Percentiles rank a stretch among this genome's conserved stretches.
These are phyloP conservation scores for Colletotrichum tamarilloi DNA, from an alignment of 2,329 filamentous ascomycete genomes.

Conservation along the genomic window DNA sequence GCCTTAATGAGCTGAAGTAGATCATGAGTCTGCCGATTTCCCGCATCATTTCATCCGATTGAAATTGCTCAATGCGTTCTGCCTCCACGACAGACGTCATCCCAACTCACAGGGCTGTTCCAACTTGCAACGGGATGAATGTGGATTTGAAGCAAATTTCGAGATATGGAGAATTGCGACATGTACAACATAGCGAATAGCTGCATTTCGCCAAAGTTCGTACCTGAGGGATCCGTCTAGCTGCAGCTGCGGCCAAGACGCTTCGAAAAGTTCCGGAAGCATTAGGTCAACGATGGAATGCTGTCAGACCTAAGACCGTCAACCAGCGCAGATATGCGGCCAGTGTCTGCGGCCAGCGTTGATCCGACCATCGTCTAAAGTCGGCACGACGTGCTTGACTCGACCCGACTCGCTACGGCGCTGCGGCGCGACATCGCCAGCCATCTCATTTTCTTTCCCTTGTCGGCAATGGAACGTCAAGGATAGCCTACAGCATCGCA, in stretches of 20 bases:
- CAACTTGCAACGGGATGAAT: background rate
- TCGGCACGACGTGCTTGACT: background rate
- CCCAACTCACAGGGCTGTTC: conserved; percentile 7
- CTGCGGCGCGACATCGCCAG: conserved; percentile 1
- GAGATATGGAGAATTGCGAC: background rate
- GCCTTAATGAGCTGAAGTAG: conserved; percentile 19
- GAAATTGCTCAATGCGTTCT: conserved; percentile 34
- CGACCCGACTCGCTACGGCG: background rate
- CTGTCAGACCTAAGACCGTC: background rate
- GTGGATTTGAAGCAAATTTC: conserved; percentile 8
- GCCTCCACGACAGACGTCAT: conserved; percentile 33
- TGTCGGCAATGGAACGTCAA: conserved; percentile 26
- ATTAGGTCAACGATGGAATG: conserved; percentile 15
- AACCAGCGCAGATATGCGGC: background rate
- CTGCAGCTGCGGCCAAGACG: conserved; percentile 31
- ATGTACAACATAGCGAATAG: conserved; percentile 6
- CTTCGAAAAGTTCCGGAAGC: conserved; percentile 29
- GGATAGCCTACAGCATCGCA: conserved; percentile 9
- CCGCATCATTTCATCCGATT: conserved; percentile 29
- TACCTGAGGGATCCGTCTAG: conserved; percentile 13
- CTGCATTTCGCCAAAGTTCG: background rate
- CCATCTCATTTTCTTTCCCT: conserved; percentile 1
- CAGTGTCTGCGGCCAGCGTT: conserved; percentile 10
- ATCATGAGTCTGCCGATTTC: conserved; percentile 27
- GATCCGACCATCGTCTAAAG: background rate